Evolutionary conservation across 768 basidiomycete species (phyloP), one percentile per base, ranked within the genome.

Genomic region (Podaxis rugospora): DNA sequence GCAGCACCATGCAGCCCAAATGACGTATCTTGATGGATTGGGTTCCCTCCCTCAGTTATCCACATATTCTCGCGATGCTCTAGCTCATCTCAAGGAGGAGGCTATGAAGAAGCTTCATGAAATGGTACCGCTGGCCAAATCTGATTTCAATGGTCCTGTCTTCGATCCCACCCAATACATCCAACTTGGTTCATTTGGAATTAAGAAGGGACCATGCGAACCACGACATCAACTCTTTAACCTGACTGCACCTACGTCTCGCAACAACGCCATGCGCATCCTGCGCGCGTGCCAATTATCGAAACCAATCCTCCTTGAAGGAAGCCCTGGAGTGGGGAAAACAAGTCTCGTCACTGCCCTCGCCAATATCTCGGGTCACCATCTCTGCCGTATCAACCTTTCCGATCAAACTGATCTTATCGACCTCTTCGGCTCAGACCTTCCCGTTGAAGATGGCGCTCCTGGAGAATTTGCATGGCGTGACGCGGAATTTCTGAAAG

Each of bases 401-500:
- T 98, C 97, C 4, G 97, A 99, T 67, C 97, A 99, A 71, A 98
- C 96, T 0, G 97, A 99, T 70, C 81, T 99, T 25, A 86, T 93
- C 59, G 97, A 99, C 67, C 80, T 99, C 10, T 98, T 98, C 66
- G 97, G 97, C 7, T 93, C 94, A 23, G 97, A 99, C 71, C 80
- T 98, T 5, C 97, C 97, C 5, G 89, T 95, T 5, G 95, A 97
- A 73, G 92, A 93, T 37, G 95, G 95, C 49, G 77, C 79, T 14
- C 85, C 93, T 2, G 96, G 95, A 46, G 92, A 97, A 69, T 99
- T 99, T 70, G 88, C 88, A 1, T 99, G 97, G 97, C 93, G 89
- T 72, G 94, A 98, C 64, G 97, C 96, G 0, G 95, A 96, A 60
- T 99, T 99, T 71, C 78, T 99, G 44, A 86, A 83, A 61, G 95